phyloP scores from a whole-genome alignment of 768 basidiomycete species.

The Leccinellum albellum region DNA sequence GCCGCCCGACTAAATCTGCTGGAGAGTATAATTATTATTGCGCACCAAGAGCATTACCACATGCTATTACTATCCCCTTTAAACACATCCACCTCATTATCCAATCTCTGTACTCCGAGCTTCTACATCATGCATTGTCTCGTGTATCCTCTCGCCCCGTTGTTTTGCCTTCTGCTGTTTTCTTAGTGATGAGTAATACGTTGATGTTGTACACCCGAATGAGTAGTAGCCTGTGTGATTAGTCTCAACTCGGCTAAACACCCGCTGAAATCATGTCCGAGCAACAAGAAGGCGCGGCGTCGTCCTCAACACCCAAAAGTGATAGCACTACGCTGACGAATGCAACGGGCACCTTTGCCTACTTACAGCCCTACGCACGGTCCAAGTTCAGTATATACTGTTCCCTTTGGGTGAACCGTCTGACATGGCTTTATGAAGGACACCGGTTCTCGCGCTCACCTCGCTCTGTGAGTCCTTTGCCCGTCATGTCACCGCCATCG shows the following conservation, averaged over 20 bases:
- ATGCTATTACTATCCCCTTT: background rate
- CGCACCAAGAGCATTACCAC: background rate
- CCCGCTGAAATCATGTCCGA: conserved; percentile 3
- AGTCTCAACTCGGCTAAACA: too few relatives aligned
- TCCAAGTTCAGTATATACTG: conserved; percentile 32
- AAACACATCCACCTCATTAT: background rate
- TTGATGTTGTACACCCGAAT: conserved; percentile 12
- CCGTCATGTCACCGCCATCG: background rate
- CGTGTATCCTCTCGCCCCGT: conserved; percentile 12
- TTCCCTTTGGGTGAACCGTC: background rate
- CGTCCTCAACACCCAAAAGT: background rate
- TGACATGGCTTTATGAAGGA: conserved; percentile 21
- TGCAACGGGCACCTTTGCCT: conserved; percentile 23
- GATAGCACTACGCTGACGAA: conserved; percentile 2
- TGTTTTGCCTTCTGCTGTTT: too few relatives aligned
- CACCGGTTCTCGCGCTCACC: conserved; percentile 29
- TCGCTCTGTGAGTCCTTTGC: conserved; percentile 35
- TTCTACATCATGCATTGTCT: background rate
- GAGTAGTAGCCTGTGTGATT: too few relatives aligned
- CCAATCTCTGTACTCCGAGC: background rate
- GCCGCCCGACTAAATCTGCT: too few relatives aligned
- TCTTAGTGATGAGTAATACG: background rate
- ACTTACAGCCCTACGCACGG: conserved; percentile 27
- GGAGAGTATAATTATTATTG: background rate
- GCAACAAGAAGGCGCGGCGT: background rate